Conservation (phyloP, 768 basidiomycete species). For the Lactarius quietus region DNA sequence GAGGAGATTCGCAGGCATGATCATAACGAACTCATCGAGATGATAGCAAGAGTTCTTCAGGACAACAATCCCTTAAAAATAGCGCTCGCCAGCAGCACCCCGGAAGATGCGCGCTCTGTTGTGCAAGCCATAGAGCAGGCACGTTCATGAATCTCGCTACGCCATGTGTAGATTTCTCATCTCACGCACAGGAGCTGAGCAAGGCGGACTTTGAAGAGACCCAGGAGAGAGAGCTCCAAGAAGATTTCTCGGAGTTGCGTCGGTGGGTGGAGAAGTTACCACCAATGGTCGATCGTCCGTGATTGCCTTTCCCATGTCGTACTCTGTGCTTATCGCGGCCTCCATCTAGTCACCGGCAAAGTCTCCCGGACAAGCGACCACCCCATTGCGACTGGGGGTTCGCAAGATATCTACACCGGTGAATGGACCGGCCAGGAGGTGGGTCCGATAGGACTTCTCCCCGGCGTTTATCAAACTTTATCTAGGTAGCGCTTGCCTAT, state of each 20-base stretch:
- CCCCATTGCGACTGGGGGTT: slow-evolving; percentile 18
- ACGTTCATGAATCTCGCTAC: neutral
- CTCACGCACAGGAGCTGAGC: slow-evolving; percentile 11
- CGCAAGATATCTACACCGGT: slow-evolving; percentile 24
- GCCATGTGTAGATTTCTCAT: neutral
- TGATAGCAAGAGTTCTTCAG: slow-evolving; percentile 17
- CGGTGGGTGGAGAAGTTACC: slow-evolving; percentile 19
- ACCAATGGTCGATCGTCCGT: slow-evolving; percentile 25
- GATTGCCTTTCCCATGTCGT: neutral
- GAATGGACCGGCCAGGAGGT: slow-evolving; percentile 19
- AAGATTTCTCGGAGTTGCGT: slow-evolving; percentile 22
- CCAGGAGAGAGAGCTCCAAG: slow-evolving; percentile 20
- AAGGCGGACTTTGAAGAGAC: slow-evolving; percentile 14
- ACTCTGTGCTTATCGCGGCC: neutral
- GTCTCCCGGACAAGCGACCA: slow-evolving; percentile 14
- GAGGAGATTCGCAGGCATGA: slow-evolving; percentile 24
- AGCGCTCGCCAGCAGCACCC: slow-evolving; percentile 7
- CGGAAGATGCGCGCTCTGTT: slow-evolving; percentile 16
- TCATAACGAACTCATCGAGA: slow-evolving; percentile 21
- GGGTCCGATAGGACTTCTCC: neutral
- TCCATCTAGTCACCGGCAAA: slow-evolving; percentile 17
- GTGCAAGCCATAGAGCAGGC: slow-evolving; percentile 24
- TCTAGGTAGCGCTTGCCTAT: slow-evolving; percentile 13
- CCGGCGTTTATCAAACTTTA: neutral
- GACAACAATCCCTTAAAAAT: slow-evolving; percentile 11